Evolutionary conservation across 495 filamentous ascomycete species (phyloP).

Genomic region (Penicillium cinerascens): DNA sequence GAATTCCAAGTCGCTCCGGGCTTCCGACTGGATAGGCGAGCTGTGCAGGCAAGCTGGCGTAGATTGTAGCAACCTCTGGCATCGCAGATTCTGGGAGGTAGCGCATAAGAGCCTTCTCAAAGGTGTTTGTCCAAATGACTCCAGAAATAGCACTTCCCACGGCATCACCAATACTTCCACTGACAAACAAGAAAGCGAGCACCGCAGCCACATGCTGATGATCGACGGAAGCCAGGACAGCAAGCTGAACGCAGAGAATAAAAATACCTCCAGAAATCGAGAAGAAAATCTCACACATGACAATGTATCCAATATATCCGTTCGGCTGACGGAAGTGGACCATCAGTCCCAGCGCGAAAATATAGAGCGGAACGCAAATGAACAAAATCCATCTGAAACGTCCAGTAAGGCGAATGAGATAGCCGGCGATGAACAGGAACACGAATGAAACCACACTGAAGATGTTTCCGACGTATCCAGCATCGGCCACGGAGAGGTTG

Average conservation of each 20-base stretch:
- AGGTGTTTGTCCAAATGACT: constrained; percentile 64
- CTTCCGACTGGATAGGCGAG: constrained; percentile 50
- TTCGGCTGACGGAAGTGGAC: constrained; percentile 62
- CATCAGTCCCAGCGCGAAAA: constrained; percentile 58
- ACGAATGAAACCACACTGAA: constrained; percentile 49
- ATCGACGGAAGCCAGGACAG: constrained; percentile 60
- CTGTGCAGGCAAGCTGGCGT: constrained; percentile 43
- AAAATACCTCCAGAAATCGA: constrained; percentile 57
- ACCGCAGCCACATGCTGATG: constrained; percentile 66
- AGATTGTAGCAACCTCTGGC: constrained; percentile 46
- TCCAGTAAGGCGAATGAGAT: constrained; percentile 51
- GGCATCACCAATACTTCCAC: constrained; percentile 60
- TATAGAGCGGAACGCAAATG: constrained; percentile 52
- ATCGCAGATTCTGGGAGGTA: constrained; percentile 51
- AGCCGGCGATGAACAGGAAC: constrained; percentile 46
- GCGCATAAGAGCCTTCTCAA: constrained; percentile 47
- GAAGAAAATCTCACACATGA: constrained; percentile 74
- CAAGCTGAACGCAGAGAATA: constrained; percentile 62
- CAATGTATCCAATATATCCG: constrained; percentile 58
- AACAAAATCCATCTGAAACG: constrained; percentile 47
- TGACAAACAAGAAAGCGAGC: constrained; percentile 60
- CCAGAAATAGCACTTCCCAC: constrained; percentile 59
- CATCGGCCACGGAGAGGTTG: constrained; percentile 41
- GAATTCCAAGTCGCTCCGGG: constrained; percentile 40
- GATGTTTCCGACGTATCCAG: constrained; percentile 53